Conservation (phyloP, 768 basidiomycete genomes). For the Amanita fuliginea region DNA sequence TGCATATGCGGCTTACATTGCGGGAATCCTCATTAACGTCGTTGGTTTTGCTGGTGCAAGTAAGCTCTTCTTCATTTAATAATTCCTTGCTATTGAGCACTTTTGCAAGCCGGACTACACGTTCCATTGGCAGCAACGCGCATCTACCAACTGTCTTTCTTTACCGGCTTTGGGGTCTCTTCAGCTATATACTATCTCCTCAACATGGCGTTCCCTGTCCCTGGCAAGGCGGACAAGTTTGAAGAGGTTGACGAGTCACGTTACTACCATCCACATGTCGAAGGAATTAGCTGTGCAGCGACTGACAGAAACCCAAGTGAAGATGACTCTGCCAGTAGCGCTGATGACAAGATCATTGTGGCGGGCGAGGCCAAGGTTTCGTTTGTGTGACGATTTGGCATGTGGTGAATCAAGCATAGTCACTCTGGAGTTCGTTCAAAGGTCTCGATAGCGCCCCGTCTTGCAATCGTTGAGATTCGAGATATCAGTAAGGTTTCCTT, state of each 20-base stretch:
- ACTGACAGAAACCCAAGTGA: no score
- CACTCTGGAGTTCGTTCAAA: no score
- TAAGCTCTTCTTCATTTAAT: constrained; percentile 22
- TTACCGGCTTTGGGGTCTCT: constrained; percentile 72
- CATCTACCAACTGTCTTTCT: constrained; percentile 71
- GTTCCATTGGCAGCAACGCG: constrained; percentile 61
- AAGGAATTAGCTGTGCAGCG: neutral
- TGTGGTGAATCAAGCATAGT: no score
- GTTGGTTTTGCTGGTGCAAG: constrained; percentile 74
- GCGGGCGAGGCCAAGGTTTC: no score
- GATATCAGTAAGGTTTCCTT: no score
- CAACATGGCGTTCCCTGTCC: constrained; percentile 51
- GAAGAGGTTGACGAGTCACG: constrained; percentile 40
- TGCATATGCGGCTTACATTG: constrained; percentile 55
- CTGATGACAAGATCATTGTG: no score
- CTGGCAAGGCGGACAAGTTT: constrained; percentile 34
- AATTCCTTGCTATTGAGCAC: constrained; percentile 1
- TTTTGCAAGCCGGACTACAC: constrained; percentile 33
- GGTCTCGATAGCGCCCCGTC: no score
- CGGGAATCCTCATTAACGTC: constrained; percentile 77
- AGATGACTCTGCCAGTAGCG: no score
- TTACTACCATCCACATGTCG: neutral
- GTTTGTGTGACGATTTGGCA: no score
- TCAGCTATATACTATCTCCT: constrained; percentile 49
- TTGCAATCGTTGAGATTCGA: no score